Evolutionary conservation across 176 grass and related monocot species (phyloP), one percentile per base, ranked within the genome.

Genomic region (Ananas comosus): DNA sequence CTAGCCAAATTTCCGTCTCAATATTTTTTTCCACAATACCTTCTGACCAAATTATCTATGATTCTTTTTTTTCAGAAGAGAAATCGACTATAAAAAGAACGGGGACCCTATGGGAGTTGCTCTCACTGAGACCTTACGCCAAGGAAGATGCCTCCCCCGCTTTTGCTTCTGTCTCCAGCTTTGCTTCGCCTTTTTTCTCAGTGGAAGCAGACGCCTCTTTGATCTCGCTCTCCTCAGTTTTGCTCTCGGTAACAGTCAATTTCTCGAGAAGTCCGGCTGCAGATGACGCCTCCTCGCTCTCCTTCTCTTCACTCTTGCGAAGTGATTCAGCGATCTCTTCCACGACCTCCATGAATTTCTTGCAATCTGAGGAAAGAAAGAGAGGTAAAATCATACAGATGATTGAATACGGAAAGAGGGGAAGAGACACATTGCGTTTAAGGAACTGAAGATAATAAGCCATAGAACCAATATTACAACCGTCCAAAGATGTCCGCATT

Each of bases 271-370:
- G 50, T 13, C 58, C 76, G 6, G 85, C 79, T 28, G 81, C 67
- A 48, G 79, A 76, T 2, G 82, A 91, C 29, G n/a, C 79, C 18
- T 77, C 76, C 61, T 85, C 47, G 1, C 54, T 85, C 54, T 91
- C 85, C 27, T 76, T 76, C 9, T 77, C 79, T 48, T 87, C 81
- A 0, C 8, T 42, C 33, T 80, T 80, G 9, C 50, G 58, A 57
- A 74, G 58, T 22, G 80, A 57, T 51, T 87, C 88, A 6, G 76
- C 84, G 29, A 91, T 85, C 66, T 87, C 79, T 29, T 87, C 88
- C 2, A 91, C 69, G 11, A 22, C 79, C 9, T 85, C 88, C 70
- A 56, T 91, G 25, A 91, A 91, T n/a, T 85, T 87, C 49, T 87
- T 91, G 49, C 88, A 91, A 27, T 87, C 88, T 91, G 75, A 69